Conservation (phyloP, 164 flowering plant species). For the Chloranthus sessilifolius region DNA sequence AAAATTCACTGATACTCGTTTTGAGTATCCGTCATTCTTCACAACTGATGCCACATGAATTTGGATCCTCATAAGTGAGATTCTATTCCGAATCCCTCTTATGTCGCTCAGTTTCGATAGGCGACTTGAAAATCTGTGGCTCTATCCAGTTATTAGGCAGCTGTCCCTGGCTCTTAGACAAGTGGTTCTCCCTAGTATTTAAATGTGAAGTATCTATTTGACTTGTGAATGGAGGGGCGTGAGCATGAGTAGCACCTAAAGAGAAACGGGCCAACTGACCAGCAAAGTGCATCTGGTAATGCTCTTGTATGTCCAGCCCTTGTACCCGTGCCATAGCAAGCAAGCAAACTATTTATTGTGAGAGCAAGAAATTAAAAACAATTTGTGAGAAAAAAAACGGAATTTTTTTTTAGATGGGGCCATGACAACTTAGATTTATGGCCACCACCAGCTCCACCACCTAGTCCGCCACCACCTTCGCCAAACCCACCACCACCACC, state of each 20-base stretch:
- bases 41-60: slow-evolving; percentile 49
- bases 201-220: slow-evolving; percentile 27
- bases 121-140: slow-evolving; percentile 24
- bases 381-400: too few relatives aligned
- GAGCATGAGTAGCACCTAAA: slow-evolving; percentile 33
- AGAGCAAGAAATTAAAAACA: too few relatives aligned
- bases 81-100: slow-evolving; percentile 19
- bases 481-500: too few relatives aligned
- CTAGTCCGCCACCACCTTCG: too few relatives aligned
- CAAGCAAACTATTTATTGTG: too few relatives aligned
- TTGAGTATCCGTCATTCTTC: slow-evolving; percentile 44
- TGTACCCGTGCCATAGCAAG: slow-evolving; percentile 43
- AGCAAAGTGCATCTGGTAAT: slow-evolving; percentile 31
- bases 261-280: slow-evolving; percentile 34
- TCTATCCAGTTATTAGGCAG: slow-evolving; percentile 42
- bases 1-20: slow-evolving; percentile 47
- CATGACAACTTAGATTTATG: too few relatives aligned
- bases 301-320: slow-evolving; percentile 50
- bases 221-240: slow-evolving; percentile 33
- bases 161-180: slow-evolving; percentile 46
- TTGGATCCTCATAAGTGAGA: slow-evolving; percentile 34
- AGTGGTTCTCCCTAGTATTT: slow-evolving; percentile 35
- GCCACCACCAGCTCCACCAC: too few relatives aligned
- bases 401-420: too few relatives aligned
- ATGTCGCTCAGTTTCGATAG: slow-evolving; percentile 34